phyloP scores from a whole-genome alignment of 1,284 basidiomycete species.

The Leccinum fallax region DNA sequence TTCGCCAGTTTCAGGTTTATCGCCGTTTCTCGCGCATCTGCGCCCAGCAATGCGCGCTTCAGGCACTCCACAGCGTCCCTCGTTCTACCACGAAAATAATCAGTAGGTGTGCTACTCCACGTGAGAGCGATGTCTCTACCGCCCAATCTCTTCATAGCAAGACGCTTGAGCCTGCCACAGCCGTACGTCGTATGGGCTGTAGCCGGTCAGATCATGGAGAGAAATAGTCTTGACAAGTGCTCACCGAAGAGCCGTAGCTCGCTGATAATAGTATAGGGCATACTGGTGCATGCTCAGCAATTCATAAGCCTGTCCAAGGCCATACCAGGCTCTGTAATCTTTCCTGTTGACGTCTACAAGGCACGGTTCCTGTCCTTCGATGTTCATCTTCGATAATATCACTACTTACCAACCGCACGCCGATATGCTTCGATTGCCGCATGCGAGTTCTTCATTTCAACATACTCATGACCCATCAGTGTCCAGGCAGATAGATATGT shows the following conservation, averaged over 20 bases:
- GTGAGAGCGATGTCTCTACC: constrained; percentile 47
- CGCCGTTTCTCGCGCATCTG: constrained; percentile 77
- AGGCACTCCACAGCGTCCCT: constrained; percentile 89
- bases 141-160: constrained; percentile 90
- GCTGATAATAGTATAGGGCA: constrained; percentile 95
- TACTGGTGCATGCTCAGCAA: constrained; percentile 96
- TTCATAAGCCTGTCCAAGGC: constrained; percentile 97
- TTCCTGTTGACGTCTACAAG: constrained; percentile 86
- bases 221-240: constrained; percentile 19
- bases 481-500: constrained; percentile 98
- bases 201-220: constrained; percentile 11
- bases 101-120: constrained; percentile 1
- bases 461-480: constrained; percentile 98
- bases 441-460: constrained; percentile 99
- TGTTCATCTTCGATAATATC: not conserved
- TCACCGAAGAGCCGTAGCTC: constrained; percentile 89
- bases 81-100: constrained; percentile 41
- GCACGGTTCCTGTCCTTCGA: not conserved
- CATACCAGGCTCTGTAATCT: constrained; percentile 98
- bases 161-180: constrained; percentile 95
- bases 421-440: constrained; percentile 98
- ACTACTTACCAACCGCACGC: constrained; percentile 82
- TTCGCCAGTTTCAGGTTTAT: constrained; percentile 80
- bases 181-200: constrained; percentile 92
- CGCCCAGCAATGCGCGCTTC: constrained; percentile 84